Evolutionary conservation across 768 basidiomycete genomes (phyloP).

Genomic region (Chalciporus chontae): DNA sequence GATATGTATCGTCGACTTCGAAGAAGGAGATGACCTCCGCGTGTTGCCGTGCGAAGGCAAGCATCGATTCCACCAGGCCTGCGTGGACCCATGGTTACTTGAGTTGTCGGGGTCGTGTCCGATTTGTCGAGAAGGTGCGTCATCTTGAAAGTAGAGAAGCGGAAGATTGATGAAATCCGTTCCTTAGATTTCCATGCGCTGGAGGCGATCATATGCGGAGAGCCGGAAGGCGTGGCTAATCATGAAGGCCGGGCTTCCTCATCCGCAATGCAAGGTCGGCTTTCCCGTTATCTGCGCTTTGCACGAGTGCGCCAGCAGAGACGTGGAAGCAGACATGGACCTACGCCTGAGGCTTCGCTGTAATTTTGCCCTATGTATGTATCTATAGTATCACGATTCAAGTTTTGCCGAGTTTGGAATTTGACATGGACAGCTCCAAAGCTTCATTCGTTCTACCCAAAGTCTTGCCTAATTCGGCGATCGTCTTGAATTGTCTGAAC

Average conservation of each 20-base stretch:
- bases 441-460: not conserved
- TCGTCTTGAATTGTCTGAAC: not conserved
- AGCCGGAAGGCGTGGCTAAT: conserved; percentile 14
- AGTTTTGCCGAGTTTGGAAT: too few relatives aligned
- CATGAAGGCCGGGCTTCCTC: conserved; percentile 15
- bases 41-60: conserved; percentile 89
- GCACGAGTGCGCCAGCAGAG: conserved; percentile 47
- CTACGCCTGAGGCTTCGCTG: not conserved
- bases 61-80: conserved; percentile 85
- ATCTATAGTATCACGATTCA: too few relatives aligned
- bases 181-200: conserved; percentile 55
- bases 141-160: not conserved
- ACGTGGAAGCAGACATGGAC: conserved; percentile 30
- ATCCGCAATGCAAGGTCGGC: conserved; percentile 36
- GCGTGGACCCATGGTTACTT: conserved; percentile 92
- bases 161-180: not conserved
- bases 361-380: conserved; percentile 8
- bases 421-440: too few relatives aligned
- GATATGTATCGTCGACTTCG: conserved; percentile 92
- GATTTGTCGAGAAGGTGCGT: conserved; percentile 82
- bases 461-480: not conserved
- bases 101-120: conserved; percentile 90
- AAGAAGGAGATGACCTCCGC: conserved; percentile 88
- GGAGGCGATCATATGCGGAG: conserved; percentile 50
- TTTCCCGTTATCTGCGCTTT: conserved; percentile 57